phyloP scores from a whole-genome alignment of 208 protist species.

The Trypanosoma scelopori region DNA sequence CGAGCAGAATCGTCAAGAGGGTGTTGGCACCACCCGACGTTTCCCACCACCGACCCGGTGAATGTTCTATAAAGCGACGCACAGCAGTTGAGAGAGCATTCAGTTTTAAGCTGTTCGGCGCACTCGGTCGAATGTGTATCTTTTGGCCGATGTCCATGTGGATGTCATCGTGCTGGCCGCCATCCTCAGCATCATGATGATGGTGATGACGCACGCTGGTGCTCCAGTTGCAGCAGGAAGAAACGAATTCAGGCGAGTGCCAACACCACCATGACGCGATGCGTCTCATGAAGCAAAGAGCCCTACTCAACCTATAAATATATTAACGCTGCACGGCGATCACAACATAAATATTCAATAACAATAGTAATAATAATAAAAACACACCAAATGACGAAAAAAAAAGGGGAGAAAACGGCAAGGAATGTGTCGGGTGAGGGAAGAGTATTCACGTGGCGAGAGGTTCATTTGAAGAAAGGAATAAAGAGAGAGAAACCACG shows the following conservation, averaged over 20 bases:
- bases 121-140: not conserved
- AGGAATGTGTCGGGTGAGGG: not conserved
- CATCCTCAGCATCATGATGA: too few species aligned
- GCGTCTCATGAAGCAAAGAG: conserved; percentile 5
- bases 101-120: not conserved
- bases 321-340: not conserved
- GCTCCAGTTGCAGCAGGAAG: not conserved
- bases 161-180: not conserved
- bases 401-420: conserved; percentile 1
- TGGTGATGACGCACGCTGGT: not conserved
- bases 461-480: too few species aligned
- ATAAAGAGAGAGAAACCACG: too few species aligned
- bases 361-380: conserved; percentile 1
- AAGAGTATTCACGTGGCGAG: too few species aligned
- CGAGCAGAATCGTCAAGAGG: conserved; percentile 22
- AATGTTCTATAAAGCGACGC: conserved; percentile 22
- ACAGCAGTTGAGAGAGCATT: conserved; percentile 20
- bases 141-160: not conserved
- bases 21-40: conserved; percentile 13
- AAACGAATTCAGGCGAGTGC: not conserved
- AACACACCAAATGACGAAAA: not conserved
- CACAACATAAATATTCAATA: conserved; percentile 1
- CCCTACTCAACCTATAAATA: too few species aligned
- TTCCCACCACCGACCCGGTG: conserved; percentile 5
- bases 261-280: conserved; percentile 1